Base-by-base conservation (phyloP, 108 stramenopile genomes). In the Schizochytrium sp. region DNA sequence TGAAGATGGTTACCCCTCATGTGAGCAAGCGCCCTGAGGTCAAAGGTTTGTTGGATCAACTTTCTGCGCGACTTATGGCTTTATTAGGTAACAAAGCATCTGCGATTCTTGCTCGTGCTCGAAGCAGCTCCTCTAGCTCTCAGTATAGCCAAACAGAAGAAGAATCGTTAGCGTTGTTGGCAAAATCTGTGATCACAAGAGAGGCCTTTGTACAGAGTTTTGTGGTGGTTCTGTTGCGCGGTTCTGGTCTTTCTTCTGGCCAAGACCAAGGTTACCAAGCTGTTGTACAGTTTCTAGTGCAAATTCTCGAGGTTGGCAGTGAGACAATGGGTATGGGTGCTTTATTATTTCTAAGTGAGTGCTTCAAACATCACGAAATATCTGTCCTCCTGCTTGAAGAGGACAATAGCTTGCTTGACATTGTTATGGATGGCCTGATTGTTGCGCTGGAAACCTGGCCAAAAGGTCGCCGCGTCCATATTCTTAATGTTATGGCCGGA, bases 351-450 rank as follows among this genome's bases (percentile, higher is more conserved):
- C 2, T 55, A 53, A 46, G 50, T 38, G 76, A 83, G 53, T 55
- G 47, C 50, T 47, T 49, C 76, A 83, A 83, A 53, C 76, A 83
- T 2, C 76, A 40, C n/a, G 76, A 83, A 28, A 53, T 83, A 17
- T 47, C 2, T n/a, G 55, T 5, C 47, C 47, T 83, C 50, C 53
- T 49, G 15, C 50, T 55, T 46, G 76, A 83, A n/a, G n/a, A 10
- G 15, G 76, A 83, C 10, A 83, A 28, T 42, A 55, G 28, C 5
- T 28, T 83, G 5, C 10, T 55, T 5, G 47, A 49, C 28, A 55
- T 53, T 5, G 28, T 42, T n/a, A 55, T 55, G 50, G 76, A 83
- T n/a, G 76, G 76, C 47, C 50, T 83, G 10, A 53, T 83, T 5
- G 50, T 55, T 5, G 76, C 76, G 12, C 13, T 83, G 15, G 76